These are phyloP conservation scores for Leccinum cinnamomeum DNA, from an alignment of 1,284 basidiomycete species.

Conservation along the genomic window DNA sequence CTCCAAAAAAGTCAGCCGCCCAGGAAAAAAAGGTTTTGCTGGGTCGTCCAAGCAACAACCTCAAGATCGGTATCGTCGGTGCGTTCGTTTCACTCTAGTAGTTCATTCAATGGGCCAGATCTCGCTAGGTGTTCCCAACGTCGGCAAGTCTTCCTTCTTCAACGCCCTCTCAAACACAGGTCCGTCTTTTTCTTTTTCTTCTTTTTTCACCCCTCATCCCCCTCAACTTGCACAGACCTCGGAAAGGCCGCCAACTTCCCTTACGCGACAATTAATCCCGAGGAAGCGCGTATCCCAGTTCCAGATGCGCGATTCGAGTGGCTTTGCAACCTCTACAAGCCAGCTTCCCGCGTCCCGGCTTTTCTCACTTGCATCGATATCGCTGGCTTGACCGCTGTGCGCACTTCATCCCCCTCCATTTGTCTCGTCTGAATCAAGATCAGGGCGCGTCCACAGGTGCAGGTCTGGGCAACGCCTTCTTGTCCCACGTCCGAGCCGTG, in stretches of 20 bases:
- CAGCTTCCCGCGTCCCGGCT: conserved; percentile 84
- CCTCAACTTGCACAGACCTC: conserved; percentile 59
- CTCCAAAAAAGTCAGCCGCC: conserved; percentile 77
- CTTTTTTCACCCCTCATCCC: background rate
- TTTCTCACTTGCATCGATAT: conserved; percentile 99
- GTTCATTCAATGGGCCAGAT: conserved; percentile 16
- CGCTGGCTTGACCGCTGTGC: conserved; percentile 91
- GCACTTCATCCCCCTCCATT: conserved; percentile 28
- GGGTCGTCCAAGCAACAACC: conserved; percentile 90
- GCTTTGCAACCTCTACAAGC: conserved; percentile 92
- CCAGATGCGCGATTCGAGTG: conserved; percentile 95
- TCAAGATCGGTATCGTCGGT: conserved; percentile 97
- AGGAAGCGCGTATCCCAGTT: conserved; percentile 95
- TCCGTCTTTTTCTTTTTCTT: conserved; percentile 28
- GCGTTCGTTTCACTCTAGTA: conserved; percentile 37
- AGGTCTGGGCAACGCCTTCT: conserved; percentile 96
- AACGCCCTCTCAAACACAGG: conserved; percentile 94
- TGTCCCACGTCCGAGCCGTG: conserved; percentile 96
- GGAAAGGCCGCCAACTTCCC: conserved; percentile 99
- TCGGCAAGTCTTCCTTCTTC: conserved; percentile 94
- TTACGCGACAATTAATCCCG: conserved; percentile 94
- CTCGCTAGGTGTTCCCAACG: conserved; percentile 80
- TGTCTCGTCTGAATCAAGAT: conserved; percentile 20
- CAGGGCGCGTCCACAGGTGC: conserved; percentile 97
- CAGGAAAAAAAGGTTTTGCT: conserved; percentile 85